Evolutionary conservation across 176 grass and related monocot species (phyloP).

Genomic region (Phoenix roebelenii): DNA sequence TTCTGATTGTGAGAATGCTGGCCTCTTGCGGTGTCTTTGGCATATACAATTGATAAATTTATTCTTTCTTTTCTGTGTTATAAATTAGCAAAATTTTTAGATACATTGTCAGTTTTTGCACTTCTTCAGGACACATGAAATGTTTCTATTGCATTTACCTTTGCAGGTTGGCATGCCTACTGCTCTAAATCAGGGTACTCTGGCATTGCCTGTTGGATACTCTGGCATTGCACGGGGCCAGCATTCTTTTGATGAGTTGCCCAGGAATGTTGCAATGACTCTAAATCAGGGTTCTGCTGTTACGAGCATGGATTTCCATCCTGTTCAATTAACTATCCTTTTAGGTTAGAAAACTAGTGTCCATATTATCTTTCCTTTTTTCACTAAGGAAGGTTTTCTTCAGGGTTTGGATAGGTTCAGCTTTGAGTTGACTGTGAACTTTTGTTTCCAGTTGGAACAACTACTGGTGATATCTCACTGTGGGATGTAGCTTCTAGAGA

Average conservation of each 20-base stretch:
- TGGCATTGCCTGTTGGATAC: neutral
- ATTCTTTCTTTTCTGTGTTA: too few species aligned
- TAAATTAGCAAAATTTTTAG: too few species aligned
- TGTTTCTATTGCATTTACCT: too few species aligned
- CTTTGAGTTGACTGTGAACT: neutral
- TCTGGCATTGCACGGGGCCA: neutral
- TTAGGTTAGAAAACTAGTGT: conserved; percentile 13
- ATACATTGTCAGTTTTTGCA: too few species aligned
- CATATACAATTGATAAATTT: too few species aligned
- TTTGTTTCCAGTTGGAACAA: conserved; percentile 31
- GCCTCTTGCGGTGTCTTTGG: too few species aligned
- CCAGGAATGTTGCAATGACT: conserved; percentile 13
- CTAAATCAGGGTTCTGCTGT: conserved; percentile 20
- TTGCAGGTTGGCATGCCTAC: neutral
- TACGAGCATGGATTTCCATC: conserved; percentile 30
- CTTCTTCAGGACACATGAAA: too few species aligned
- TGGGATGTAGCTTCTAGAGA: conserved; percentile 24
- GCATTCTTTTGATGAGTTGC: conserved; percentile 17
- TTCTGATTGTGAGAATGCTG: too few species aligned
- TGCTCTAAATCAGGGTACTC: neutral
- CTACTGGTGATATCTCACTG: conserved; percentile 17
- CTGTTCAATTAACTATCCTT: conserved; percentile 17
- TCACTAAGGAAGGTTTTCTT: too few species aligned
- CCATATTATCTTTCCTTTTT: too few species aligned
- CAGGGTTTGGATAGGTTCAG: too few species aligned